A percentile compares a stretch with the other conserved stretches of the same genome.
Conservation (phyloP, 23 red algal species). For the Agarophyton chilense region DNA sequence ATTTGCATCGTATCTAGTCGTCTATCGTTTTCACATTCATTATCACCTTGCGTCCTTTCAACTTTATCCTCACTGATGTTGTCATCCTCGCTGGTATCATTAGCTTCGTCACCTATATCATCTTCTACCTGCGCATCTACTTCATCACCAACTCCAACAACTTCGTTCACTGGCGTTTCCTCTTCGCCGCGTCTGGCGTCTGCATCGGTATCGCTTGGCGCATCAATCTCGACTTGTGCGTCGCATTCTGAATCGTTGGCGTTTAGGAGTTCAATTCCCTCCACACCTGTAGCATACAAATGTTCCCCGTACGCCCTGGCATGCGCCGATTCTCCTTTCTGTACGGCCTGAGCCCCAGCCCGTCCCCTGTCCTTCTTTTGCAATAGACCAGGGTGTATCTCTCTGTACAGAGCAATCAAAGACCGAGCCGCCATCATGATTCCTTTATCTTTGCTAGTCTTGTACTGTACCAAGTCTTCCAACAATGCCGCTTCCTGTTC, state of each 20-base stretch:
- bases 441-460: constrained; percentile 80
- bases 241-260: constrained; percentile 31
- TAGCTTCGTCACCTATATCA: neutral
- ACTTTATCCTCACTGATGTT: too few species aligned
- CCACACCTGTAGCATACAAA: constrained; percentile 48
- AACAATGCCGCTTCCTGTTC: constrained; percentile 78
- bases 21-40: neutral
- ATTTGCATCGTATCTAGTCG: constrained; percentile 38
- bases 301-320: constrained; percentile 50
- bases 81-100: too few species aligned
- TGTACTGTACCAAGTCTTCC: constrained; percentile 83
- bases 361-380: constrained; percentile 83
- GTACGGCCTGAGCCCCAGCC: constrained; percentile 39
- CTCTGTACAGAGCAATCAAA: constrained; percentile 84
- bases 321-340: constrained; percentile 19
- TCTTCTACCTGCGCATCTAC: neutral
- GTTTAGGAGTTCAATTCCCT: constrained; percentile 63
- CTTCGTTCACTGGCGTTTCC: neutral
- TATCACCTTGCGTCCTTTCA: too few species aligned
- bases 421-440: constrained; percentile 93
- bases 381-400: constrained; percentile 76
- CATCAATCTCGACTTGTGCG: neutral
- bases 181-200: neutral
- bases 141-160: neutral
- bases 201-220: neutral